Percentiles rank a stretch among this genome's conserved stretches.
phyloP scores from a whole-genome alignment of 2,329 filamentous ascomycete genomes.

The Hypoxylon sp. region DNA sequence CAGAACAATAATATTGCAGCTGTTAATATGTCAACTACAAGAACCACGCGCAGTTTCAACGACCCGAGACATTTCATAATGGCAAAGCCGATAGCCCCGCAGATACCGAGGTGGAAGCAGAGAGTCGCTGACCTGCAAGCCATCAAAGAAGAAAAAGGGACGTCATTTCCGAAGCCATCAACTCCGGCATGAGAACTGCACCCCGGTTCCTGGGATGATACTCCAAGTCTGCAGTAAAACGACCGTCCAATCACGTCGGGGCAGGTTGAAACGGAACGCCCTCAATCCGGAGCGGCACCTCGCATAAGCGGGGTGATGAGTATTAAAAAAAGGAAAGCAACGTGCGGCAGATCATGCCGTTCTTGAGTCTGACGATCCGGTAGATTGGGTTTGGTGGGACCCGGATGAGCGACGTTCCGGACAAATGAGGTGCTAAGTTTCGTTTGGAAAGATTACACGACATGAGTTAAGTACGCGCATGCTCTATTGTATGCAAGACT shows the following conservation, averaged over 20 bases:
- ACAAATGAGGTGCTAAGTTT: conserved; percentile 7
- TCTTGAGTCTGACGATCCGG: conserved; percentile 11
- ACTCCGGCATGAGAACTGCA: not conserved
- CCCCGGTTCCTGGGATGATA: not conserved
- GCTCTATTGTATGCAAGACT: not conserved
- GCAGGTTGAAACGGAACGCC: conserved; percentile 24
- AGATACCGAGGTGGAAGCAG: no score
- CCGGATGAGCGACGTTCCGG: conserved; percentile 27
- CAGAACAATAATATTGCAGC: no score
- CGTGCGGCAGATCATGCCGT: conserved; percentile 14
- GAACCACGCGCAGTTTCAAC: no score
- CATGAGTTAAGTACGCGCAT: not conserved
- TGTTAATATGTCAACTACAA: no score
- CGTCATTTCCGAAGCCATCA: conserved; percentile 14
- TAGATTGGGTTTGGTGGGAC: conserved; percentile 21
- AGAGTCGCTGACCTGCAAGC: not conserved
- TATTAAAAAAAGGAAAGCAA: conserved; percentile 7
- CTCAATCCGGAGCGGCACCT: conserved; percentile 19
- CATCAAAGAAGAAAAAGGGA: conserved; percentile 1
- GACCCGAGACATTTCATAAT: no score
- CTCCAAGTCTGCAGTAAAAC: not conserved
- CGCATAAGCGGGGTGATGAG: conserved; percentile 11
- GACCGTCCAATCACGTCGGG: conserved; percentile 14
- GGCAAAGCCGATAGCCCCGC: no score
- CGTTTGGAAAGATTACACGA: no score